These are phyloP conservation scores for Pterulicium gracile DNA, from an alignment of 1,284 basidiomycete species.

Conservation along the genomic window DNA sequence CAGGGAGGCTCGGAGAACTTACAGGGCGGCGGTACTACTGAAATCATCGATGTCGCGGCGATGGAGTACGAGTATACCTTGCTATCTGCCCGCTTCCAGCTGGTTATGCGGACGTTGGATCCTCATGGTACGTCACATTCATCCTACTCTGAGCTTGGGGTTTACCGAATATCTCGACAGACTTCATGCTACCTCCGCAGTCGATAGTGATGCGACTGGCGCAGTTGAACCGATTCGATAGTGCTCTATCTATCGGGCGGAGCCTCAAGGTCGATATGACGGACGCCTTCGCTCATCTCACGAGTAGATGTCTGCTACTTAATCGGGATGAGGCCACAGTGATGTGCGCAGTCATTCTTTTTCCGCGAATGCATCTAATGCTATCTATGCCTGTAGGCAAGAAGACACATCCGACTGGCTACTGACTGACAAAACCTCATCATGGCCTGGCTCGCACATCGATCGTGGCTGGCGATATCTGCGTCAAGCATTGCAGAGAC, in stretches of 20 bases:
- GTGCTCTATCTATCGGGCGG: conserved; percentile 71
- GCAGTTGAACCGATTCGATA: conserved; percentile 71
- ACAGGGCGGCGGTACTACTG: conserved; percentile 45
- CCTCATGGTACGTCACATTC: conserved; percentile 34
- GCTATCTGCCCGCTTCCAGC: conserved; percentile 69
- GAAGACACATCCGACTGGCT: conserved; percentile 71
- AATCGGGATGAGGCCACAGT: conserved; percentile 45
- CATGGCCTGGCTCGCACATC: conserved; percentile 74
- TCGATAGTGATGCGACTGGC: conserved; percentile 76
- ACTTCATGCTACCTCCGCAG: conserved; percentile 52
- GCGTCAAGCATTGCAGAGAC: conserved; percentile 64
- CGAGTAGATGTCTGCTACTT: conserved; percentile 71
- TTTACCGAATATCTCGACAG: conserved; percentile 25
- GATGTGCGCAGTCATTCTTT: conserved; percentile 29
- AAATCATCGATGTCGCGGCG: conserved; percentile 74
- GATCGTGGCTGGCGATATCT: conserved; percentile 87
- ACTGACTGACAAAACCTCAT: conserved; percentile 66
- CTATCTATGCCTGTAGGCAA: conserved; percentile 30
- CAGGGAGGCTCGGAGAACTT: conserved; percentile 52
- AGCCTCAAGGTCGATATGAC: conserved; percentile 80
- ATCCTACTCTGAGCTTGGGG: conserved; percentile 11
- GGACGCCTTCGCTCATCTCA: conserved; percentile 72
- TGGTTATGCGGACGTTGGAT: conserved; percentile 38
- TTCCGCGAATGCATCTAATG: conserved; percentile 10
- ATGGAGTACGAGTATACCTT: conserved; percentile 81